A percentile compares a stretch with the other conserved stretches of the same genome.
Evolutionary conservation across 2,329 filamentous ascomycete genomes (phyloP).

Genomic region (Fusarium papillatum): DNA sequence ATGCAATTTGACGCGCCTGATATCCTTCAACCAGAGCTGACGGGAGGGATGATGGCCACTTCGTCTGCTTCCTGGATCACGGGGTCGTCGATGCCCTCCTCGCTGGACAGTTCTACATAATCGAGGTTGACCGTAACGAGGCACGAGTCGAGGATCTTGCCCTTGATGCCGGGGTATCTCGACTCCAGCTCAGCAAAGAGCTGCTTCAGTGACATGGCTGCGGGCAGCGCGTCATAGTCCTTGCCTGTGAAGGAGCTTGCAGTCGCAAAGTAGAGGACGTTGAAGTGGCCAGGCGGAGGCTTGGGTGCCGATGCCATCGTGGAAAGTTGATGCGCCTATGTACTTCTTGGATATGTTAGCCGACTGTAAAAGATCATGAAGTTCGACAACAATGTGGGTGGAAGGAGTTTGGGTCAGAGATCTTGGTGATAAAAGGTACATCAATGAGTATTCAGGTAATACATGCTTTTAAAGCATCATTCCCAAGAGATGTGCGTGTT

Average conservation of each 20-base stretch:
- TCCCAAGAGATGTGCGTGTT: constrained; percentile 40
- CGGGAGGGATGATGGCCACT: constrained; percentile 89
- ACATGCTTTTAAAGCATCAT: constrained; percentile 71
- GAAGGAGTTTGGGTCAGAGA: constrained; percentile 68
- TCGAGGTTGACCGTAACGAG: constrained; percentile 85
- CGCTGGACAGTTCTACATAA: constrained; percentile 78
- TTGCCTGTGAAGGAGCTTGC: constrained; percentile 80
- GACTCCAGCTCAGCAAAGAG: constrained; percentile 79
- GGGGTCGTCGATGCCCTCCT: constrained; percentile 53
- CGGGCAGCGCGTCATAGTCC: constrained; percentile 74
- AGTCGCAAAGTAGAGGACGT: constrained; percentile 85
- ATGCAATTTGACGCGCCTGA: constrained; percentile 22
- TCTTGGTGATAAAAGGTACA: constrained; percentile 78
- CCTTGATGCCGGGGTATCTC: constrained; percentile 77
- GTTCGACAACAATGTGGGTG: constrained; percentile 11
- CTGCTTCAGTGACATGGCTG: constrained; percentile 72
- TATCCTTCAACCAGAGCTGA: constrained; percentile 79
- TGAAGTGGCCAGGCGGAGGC: constrained; percentile 77
- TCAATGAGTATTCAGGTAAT: constrained; percentile 71
- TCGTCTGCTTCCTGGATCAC: constrained; percentile 82
- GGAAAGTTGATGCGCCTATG: constrained; percentile 6
- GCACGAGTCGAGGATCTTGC: constrained; percentile 78
- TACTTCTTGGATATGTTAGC: constrained; percentile 38
- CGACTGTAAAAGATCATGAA: constrained; percentile 2
- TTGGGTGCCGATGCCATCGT: constrained; percentile 57